phyloP scores from a whole-genome alignment of 1,139 yeast genomes.

The Saccharomyces pastorianus region DNA sequence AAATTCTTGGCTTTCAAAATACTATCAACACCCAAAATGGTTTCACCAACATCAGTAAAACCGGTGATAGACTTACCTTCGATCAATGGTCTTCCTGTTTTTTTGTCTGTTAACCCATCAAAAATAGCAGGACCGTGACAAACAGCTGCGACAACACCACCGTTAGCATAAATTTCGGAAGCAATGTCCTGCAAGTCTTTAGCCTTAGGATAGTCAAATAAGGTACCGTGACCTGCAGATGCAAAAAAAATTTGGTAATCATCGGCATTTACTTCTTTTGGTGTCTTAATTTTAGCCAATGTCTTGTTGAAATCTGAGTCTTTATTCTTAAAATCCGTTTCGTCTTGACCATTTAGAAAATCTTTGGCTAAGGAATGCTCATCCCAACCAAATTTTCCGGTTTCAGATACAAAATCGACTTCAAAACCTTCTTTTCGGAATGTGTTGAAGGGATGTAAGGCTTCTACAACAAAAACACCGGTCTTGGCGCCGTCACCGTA shows the following conservation, averaged over 20 bases:
- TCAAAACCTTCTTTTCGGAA: constrained; percentile 43
- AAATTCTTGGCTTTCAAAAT: constrained; percentile 34
- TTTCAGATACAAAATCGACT: constrained; percentile 50
- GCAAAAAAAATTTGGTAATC: constrained; percentile 50
- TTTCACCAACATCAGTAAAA: constrained; percentile 52
- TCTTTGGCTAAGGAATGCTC: constrained; percentile 41
- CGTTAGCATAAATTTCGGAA: constrained; percentile 39
- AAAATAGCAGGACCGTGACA: constrained; percentile 62
- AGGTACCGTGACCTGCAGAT: constrained; percentile 60
- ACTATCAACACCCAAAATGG: constrained; percentile 33
- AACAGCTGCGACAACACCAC: constrained; percentile 54
- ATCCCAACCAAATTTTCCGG: constrained; percentile 48
- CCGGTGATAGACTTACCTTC: constrained; percentile 53
- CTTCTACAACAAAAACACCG: constrained; percentile 51
- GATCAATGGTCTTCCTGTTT: constrained; percentile 40
- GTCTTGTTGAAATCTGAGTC: constrained; percentile 36
- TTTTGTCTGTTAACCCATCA: constrained; percentile 37
- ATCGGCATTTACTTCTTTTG: constrained; percentile 35
- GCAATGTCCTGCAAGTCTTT: constrained; percentile 41
- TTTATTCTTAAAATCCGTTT: constrained; percentile 34
- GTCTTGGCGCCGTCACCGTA: constrained; percentile 49
- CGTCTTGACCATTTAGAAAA: constrained; percentile 41
- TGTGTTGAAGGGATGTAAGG: constrained; percentile 46
- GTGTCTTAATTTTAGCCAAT: constrained; percentile 27
- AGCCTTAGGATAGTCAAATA: constrained; percentile 50